Base-by-base conservation (phyloP, 2,329 filamentous ascomycete genomes). In the Curvularia sp. region DNA sequence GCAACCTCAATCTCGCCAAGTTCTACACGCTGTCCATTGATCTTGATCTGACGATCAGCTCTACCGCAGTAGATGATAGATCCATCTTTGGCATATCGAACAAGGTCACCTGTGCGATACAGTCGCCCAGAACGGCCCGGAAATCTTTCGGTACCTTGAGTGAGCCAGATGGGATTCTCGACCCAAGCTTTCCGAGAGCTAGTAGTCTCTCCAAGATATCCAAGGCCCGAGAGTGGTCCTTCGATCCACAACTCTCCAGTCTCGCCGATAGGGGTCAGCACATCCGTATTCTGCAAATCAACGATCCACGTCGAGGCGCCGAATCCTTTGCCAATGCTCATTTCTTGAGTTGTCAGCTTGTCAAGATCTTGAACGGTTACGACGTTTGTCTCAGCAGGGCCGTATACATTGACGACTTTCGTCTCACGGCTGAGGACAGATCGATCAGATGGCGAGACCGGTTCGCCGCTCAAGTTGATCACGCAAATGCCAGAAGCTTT, bases 181-280 rank as follows among this genome's bases (percentile, higher is more conserved):
- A 28, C 55, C 63, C 10, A 50, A 4, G 42, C 21, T 6, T 63
- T 4, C 39, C 60, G 9, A 53, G 61, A 1, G 48, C 23, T 15
- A 36, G 39, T 4, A 56, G 57, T 5, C 12, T 65, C 1, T 64
- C 52, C 2, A 12, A 72, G 60, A 46, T 73, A 73, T 12, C 61
- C 65, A 12, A 67, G 61, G 8, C 69, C 71, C 1, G 79, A 61
- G 18, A 70, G 81, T 0, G 81, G 81, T 0, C 85, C 84, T 61
- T 87, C 84, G 23, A 88, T 80, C 4, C 86, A 77, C 1, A 88
- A 75, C 66, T 88, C 86, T 9, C 70, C 71, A 6, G 61, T 47
- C n/a, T 12, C 38, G 6, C 64, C 63, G 5, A 63, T 41, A 1
- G 63, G 61, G 10, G 69, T 57, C 3, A 66, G 49, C 2, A 21